These are phyloP conservation scores for Hypoxylon sp. DNA, from an alignment of 2,329 filamentous ascomycete genomes.

Conservation along the genomic window DNA sequence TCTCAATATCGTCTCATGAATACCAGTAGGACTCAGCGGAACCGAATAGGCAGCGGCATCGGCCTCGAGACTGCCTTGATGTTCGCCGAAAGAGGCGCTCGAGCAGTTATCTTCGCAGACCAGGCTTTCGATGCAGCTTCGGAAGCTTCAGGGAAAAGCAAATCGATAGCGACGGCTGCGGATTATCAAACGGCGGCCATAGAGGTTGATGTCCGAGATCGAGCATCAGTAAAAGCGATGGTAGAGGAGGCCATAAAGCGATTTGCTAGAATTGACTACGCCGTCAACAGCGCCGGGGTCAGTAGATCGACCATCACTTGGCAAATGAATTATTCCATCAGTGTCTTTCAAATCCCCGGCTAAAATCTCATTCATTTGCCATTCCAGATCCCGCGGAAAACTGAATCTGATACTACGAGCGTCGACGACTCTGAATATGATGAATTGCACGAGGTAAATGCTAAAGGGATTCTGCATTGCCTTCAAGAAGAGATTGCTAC, in stretches of 20 bases:
- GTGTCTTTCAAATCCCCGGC: background rate
- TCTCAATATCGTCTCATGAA: background rate
- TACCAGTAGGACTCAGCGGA: background rate
- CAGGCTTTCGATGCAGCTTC: conserved; percentile 22
- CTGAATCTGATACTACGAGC: conserved; percentile 6
- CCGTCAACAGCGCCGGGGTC: conserved; percentile 41
- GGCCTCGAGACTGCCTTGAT: conserved; percentile 37
- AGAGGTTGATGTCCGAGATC: conserved; percentile 39
- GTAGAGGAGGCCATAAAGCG: conserved; percentile 16
- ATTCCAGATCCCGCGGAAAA: background rate
- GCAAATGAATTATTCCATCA: background rate
- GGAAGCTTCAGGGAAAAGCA: conserved; percentile 32
- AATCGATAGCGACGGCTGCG: conserved; percentile 27
- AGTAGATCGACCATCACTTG: conserved; percentile 1
- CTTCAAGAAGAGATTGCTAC: conserved; percentile 42
- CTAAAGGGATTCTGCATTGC: conserved; percentile 43
- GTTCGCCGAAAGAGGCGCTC: conserved; percentile 43
- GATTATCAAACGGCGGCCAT: conserved; percentile 30
- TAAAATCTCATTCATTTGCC: background rate
- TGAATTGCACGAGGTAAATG: conserved; percentile 40
- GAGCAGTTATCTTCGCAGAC: conserved; percentile 41
- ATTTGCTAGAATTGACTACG: conserved; percentile 44
- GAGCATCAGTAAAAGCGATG: conserved; percentile 31
- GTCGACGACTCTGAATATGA: conserved; percentile 43
- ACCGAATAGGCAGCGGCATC: conserved; percentile 36